These are phyloP conservation scores for Primulina huaijiensis DNA, from an alignment of 257 asterid species.

Conservation along the genomic window DNA sequence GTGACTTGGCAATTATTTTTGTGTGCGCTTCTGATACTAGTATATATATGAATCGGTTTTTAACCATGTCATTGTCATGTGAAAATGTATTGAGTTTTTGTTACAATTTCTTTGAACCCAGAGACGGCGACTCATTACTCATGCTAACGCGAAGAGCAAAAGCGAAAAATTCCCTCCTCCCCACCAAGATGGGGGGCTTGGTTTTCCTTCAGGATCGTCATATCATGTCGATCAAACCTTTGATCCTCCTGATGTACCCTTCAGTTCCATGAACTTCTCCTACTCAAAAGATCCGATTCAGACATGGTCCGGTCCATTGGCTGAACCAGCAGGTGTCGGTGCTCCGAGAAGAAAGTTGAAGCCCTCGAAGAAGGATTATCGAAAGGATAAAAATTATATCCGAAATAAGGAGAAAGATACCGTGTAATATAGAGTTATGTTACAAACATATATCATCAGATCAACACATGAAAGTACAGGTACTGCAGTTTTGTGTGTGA, in stretches of 20 bases:
- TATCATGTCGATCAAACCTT: conserved; percentile 50
- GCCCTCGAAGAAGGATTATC: conserved; percentile 48
- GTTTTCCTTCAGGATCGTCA: conserved; percentile 57
- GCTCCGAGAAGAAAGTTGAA: conserved; percentile 51
- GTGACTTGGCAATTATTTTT: not conserved
- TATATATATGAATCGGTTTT: not conserved
- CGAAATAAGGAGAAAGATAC: conserved; percentile 42
- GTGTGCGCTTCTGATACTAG: not conserved
- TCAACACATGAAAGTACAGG: conserved; percentile 31
- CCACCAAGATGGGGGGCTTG: conserved; percentile 77
- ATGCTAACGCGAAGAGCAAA: conserved; percentile 83
- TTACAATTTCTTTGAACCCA: conserved; percentile 9
- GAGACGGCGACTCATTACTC: conserved; percentile 70
- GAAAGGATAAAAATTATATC: conserved; percentile 36
- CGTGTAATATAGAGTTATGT: conserved; percentile 28
- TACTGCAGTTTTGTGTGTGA: conserved; percentile 22
- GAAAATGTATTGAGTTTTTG: too few relatives aligned
- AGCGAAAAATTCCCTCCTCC: conserved; percentile 93
- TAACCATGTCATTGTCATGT: not conserved
- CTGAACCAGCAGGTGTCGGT: conserved; percentile 42
- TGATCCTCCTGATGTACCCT: conserved; percentile 70
- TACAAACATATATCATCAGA: conserved; percentile 17
- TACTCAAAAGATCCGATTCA: conserved; percentile 72
- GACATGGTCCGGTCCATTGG: conserved; percentile 87
- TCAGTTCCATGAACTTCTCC: conserved; percentile 70